Evolutionary conservation across 148 eudicot genomes (phyloP), one percentile per base, ranked within the genome.

Genomic region (Nepenthes mirabilis): DNA sequence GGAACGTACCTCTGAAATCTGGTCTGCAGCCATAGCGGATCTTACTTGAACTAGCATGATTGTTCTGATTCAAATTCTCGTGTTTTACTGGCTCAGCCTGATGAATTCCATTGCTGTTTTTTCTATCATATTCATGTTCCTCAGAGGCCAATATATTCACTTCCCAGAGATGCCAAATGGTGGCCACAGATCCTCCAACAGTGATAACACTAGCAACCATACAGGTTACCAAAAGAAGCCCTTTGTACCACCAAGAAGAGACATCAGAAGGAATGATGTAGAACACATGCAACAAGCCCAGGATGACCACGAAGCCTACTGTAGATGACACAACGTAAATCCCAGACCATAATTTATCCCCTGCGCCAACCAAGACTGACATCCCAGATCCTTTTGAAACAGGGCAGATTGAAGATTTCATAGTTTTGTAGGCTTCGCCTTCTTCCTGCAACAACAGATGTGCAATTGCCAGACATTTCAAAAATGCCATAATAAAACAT

Each of bases 291-390:
- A 88, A 34, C 71, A 88, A 74, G 7, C 72, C 81, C 65, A 82
- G 67, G 33, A 74, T 73, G 11, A 78, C 43, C 35, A 85, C 47
- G 12, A 91, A 79, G 49, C 97, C 97, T 11, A 83, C 54, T 11
- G 87, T 79, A 1, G 90, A 76, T 43, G 79, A 77, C 6, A 79
- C 60, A 7, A 83, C 61, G 47, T 91, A 88, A 36, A 75, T 36
- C 57, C 95, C 93, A 36, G 84, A 69, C 97, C 97, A 91, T 59
- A 75, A 52, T 50, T 76, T 75, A 57, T 83, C 74, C 52, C 97
- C 97, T 1, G 97, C 87, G 34, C 97, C 97, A 59, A 76, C 97
- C 74, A 91, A 73, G 51, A 55, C 68, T 47, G 90, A 91, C 64
- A 91, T 78, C 61, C 76, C 77, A 68, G 68, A 33, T 58, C 49